phyloP scores from a whole-genome alignment of 2,329 filamentous ascomycete genomes.

The Alternaria brassicicola region DNA sequence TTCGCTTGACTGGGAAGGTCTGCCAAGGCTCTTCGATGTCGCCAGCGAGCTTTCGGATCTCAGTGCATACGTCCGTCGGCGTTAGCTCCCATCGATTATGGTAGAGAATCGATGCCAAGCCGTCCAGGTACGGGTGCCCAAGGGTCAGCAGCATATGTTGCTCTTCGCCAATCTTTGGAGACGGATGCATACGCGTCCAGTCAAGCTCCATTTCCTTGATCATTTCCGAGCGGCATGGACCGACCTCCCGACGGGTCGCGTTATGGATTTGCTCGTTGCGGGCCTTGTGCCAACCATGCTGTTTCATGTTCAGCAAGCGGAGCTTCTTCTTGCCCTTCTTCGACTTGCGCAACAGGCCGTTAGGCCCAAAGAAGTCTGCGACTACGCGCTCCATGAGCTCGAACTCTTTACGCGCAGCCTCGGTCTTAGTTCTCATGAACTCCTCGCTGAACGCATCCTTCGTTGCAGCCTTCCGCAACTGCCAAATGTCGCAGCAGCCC shows the following conservation, averaged over 20 bases:
- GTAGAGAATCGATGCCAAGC: constrained; percentile 9
- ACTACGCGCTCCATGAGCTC: constrained; percentile 13
- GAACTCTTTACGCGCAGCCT: constrained; percentile 10
- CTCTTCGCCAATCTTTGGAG: not conserved
- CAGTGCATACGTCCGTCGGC: constrained; percentile 17
- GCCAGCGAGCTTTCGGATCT: constrained; percentile 16
- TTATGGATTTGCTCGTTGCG: constrained; percentile 11
- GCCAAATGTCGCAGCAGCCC: constrained; percentile 28
- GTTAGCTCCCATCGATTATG: constrained; percentile 9
- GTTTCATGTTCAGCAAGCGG: constrained; percentile 6
- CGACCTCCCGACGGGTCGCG: constrained; percentile 1
- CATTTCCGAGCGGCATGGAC: not conserved
- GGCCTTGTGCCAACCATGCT: constrained; percentile 8
- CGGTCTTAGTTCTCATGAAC: constrained; percentile 9
- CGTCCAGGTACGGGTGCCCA: constrained; percentile 21
- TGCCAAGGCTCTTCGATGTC: constrained; percentile 22
- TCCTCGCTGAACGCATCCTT: constrained; percentile 7
- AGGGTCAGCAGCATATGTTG: constrained; percentile 17
- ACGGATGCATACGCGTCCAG: constrained; percentile 5
- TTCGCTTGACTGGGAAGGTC: constrained; percentile 11
- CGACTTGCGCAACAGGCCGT: constrained; percentile 5
- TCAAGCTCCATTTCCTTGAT: constrained; percentile 6
- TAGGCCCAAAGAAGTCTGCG: constrained; percentile 10
- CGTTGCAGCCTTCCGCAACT: constrained; percentile 17
- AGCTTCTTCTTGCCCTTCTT: constrained; percentile 9